A percentile compares a stretch with the other conserved stretches of the same genome.
Conservation (phyloP, 2,329 filamentous ascomycete species). For the Ophiostoma himal-ulmi region DNA sequence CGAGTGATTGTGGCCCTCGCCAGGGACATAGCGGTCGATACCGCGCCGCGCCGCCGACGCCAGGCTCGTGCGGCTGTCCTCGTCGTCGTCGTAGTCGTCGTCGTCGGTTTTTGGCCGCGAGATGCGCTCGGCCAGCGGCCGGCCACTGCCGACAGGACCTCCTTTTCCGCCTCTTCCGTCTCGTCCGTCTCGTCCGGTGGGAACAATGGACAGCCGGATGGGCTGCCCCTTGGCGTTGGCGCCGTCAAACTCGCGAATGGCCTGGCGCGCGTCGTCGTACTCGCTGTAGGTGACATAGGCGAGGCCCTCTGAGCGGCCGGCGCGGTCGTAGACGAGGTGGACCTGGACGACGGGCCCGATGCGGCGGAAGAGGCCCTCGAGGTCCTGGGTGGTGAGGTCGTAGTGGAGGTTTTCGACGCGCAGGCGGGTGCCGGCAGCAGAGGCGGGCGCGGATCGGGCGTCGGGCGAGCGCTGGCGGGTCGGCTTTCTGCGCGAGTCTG, state of each 20-base stretch:
- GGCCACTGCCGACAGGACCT: slow-evolving; percentile 48
- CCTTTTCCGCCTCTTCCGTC: slow-evolving; percentile 50
- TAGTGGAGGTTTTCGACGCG: slow-evolving; percentile 89
- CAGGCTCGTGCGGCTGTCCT: slow-evolving; percentile 28
- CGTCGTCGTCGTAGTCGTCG: slow-evolving; percentile 39
- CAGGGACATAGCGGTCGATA: slow-evolving; percentile 51
- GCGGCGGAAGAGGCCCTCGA: slow-evolving; percentile 74
- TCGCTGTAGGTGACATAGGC: slow-evolving; percentile 77
- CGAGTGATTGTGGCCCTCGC: slow-evolving; percentile 32
- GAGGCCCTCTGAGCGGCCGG: slow-evolving; percentile 77
- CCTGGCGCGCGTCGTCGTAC: slow-evolving; percentile 63
- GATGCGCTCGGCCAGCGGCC: slow-evolving; percentile 56
- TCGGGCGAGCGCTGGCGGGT: slow-evolving; percentile 2
- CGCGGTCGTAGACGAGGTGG: slow-evolving; percentile 75
- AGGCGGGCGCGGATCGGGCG: background rate
- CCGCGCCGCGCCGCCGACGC: slow-evolving; percentile 32
- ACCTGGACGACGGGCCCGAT: slow-evolving; percentile 68
- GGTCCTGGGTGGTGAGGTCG: slow-evolving; percentile 77
- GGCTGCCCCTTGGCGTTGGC: slow-evolving; percentile 88
- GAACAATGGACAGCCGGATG: slow-evolving; percentile 64
- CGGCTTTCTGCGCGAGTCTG: slow-evolving; percentile 35
- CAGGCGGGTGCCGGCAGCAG: slow-evolving; percentile 55
- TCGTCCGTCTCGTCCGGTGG: background rate
- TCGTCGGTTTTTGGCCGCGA: slow-evolving; percentile 46
- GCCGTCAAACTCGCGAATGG: slow-evolving; percentile 76